Percentiles rank a stretch among this genome's conserved stretches.
Evolutionary conservation across 1,284 basidiomycete species (phyloP).

Genomic region (Ganoderma resinaceum): DNA sequence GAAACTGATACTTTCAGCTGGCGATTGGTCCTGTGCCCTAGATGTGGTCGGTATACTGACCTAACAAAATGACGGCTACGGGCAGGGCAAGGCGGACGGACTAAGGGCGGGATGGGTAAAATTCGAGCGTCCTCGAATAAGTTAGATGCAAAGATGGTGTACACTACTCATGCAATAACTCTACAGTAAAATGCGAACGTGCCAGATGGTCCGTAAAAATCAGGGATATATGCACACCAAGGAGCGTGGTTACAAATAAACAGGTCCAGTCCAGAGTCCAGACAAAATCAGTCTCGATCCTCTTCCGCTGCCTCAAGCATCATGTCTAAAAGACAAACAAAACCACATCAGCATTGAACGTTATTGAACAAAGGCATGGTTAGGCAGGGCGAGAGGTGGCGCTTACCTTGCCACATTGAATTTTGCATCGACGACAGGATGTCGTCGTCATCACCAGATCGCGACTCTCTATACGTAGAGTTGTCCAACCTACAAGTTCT

Average conservation of each 20-base stretch:
- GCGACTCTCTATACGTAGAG: slow-evolving; percentile 46
- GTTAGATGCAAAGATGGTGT: slow-evolving; percentile 30
- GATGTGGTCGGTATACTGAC: no score
- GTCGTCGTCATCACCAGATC: slow-evolving; percentile 53
- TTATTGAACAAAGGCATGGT: no score
- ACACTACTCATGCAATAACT: slow-evolving; percentile 34
- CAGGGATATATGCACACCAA: slow-evolving; percentile 23
- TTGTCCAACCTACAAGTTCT: slow-evolving; percentile 48
- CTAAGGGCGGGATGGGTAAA: background rate
- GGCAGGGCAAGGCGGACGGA: background rate
- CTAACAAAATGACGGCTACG: no score
- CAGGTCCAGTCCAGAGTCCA: slow-evolving; percentile 17
- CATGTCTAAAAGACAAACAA: slow-evolving; percentile 48
- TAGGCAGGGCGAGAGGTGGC: background rate
- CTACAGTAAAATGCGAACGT: slow-evolving; percentile 26
- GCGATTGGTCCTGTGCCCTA: background rate
- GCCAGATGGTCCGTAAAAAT: slow-evolving; percentile 21
- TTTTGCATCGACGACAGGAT: slow-evolving; percentile 67
- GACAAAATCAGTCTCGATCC: slow-evolving; percentile 37
- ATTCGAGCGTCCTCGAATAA: slow-evolving; percentile 24
- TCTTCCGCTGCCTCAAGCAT: slow-evolving; percentile 65
- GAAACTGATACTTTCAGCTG: no score
- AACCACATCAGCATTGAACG: background rate
- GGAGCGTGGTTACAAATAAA: slow-evolving; percentile 20
- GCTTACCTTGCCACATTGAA: slow-evolving; percentile 74